Base-by-base conservation (phyloP, 768 basidiomycete genomes). In the Suillus hirtellus region DNA sequence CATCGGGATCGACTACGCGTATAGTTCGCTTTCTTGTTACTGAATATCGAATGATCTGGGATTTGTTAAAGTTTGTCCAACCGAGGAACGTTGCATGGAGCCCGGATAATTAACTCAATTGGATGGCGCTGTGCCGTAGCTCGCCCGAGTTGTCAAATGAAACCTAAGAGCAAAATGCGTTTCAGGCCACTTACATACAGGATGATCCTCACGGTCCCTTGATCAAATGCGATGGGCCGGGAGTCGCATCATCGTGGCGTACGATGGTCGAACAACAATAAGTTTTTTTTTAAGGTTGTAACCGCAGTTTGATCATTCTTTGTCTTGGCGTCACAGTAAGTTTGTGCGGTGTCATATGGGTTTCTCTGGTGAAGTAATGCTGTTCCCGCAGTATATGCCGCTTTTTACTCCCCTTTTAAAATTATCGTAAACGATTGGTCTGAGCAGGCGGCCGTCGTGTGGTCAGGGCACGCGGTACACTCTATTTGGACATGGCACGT, bases 11-110 rank as follows among this genome's bases (percentile, higher is more conserved):
- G 21, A 60, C 37, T 61, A 54, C 50, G 27, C 31, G 50, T 52
- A 52, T 68, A 68, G 17, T 60, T 59, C 65, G 64, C 52, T 60
- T 68, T 74, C 70, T 74, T 74, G 68, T 46, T 70, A 67, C 69
- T 64, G 66, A 66, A 67, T 58, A 58, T 42, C 38, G 24, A 59
- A 66, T 38, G 66, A 71, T 67, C 21, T 34, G n/a, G 21, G 1
- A 47, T 44, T 35, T 31, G 62, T 60, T 55, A 59, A 58, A 27
- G 6, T 19, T 40, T 42, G 24, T 58, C 40, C 17, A 27, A 42
- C 17, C 21, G 17, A 43, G 15, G 24, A 58, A 58, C 38, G 38
- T 58, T 19, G 54, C 21, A 8, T n/a, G 12, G 14, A 38, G 15
- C 55, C 19, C n/a, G 12, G 6, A 15, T 56, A 12, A 17, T 56